A percentile compares a stretch with the other conserved stretches of the same genome.
Conservation (phyloP, 2,329 filamentous ascomycete species). For the Didymella lethalis region DNA sequence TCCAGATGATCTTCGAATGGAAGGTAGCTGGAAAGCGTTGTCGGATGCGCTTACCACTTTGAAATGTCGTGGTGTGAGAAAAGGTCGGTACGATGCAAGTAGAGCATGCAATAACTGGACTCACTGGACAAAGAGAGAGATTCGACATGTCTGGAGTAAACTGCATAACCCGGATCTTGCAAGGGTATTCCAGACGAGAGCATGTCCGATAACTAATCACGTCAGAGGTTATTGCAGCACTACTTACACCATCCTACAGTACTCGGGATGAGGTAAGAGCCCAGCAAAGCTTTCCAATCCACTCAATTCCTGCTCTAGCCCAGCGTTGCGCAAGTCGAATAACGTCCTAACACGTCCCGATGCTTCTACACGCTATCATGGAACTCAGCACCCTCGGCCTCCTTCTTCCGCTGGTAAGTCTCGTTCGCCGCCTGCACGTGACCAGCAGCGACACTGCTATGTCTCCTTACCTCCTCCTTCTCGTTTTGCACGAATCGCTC, state of each 20-base stretch:
- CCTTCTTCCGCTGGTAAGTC: conserved; percentile 4
- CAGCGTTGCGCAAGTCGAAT: neutral
- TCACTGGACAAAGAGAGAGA: too few relatives aligned
- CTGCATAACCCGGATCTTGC: too few relatives aligned
- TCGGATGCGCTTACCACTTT: neutral
- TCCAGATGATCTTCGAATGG: neutral
- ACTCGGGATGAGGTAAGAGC: neutral
- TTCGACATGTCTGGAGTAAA: too few relatives aligned
- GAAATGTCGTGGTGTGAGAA: too few relatives aligned
- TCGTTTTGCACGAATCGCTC: conserved; percentile 57
- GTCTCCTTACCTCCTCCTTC: conserved; percentile 37
- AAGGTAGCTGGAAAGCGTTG: neutral
- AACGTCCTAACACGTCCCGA: too few relatives aligned
- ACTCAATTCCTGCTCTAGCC: neutral
- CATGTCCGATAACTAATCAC: too few relatives aligned
- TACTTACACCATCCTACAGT: too few relatives aligned
- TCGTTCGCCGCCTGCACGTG: conserved; percentile 27
- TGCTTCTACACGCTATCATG: conserved; percentile 8
- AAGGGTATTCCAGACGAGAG: too few relatives aligned
- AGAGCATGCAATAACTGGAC: too few relatives aligned
- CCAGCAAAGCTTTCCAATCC: neutral
- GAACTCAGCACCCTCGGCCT: conserved; percentile 7
- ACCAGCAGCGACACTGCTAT: conserved; percentile 33
- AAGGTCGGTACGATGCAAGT: too few relatives aligned
- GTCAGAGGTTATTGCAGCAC: too few relatives aligned